Evolutionary conservation across 129 eudicot species (phyloP), one percentile per base, ranked within the genome.

Genomic region (Flaveria brownii): DNA sequence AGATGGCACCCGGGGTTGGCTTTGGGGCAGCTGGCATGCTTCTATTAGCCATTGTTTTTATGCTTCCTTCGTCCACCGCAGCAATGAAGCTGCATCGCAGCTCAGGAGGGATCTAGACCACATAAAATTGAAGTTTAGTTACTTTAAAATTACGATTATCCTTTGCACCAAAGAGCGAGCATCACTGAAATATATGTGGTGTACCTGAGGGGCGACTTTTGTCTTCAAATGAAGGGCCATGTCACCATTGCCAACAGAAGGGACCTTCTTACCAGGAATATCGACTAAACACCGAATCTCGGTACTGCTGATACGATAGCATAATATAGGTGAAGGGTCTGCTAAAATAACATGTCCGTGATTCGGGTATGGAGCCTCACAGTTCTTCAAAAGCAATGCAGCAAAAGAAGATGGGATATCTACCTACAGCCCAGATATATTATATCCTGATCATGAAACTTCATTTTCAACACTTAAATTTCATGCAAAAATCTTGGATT

Each of bases 291-390:
- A 85, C 15, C 92, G 84, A 2, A 85, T 80, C 72, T 90, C 96
- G 1, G 88, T 87, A 66, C 88, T 90, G 36, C 96, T 87, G 70
- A 90, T 90, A 10, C 82, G 88, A 64, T 90, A 90, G 56, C 90
- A 84, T 52, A 87, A 41, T 59, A 90, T 82, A 0, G 89, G 87
- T n/a, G 92, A 87, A 74, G 92, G 92, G 50, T 90, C 84, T 74
- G 86, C 92, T 15, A 90, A 69, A 33, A 88, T 68, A 72, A 91
- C 91, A 75, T 88, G 97, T 3, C 89, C 97, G 9, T 91, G 89
- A 66, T 86, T 86, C 47, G 84, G 78, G 47, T 88, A 74, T 25
- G 97, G 97, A 60, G 86, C 91, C 25, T 86, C 72, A 25, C 85
- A 84, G 66, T 91, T 86, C 81, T 91, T 85, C 68, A 87, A 84